A percentile compares a stretch with the other conserved stretches of the same genome.
phyloP scores from a whole-genome alignment of 371 early-diverging fungal genomes.

The Entomophthora muscae region DNA sequence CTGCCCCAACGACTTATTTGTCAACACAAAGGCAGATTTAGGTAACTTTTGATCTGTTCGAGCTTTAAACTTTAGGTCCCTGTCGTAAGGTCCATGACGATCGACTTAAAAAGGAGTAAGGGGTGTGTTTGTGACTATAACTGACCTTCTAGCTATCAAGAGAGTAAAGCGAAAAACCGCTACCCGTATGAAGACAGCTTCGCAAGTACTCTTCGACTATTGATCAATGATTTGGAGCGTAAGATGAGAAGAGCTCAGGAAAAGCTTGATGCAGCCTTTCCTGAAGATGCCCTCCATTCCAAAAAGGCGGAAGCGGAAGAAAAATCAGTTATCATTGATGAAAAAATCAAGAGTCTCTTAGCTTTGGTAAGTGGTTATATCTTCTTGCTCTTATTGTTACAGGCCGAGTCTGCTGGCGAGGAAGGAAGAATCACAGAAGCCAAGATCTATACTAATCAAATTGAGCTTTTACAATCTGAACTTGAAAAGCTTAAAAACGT shows the following conservation, averaged over 20 bases:
- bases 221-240: slow-evolving; percentile 53
- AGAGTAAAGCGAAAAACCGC: slow-evolving; percentile 35
- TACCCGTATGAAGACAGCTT: slow-evolving; percentile 63
- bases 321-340: slow-evolving; percentile 62
- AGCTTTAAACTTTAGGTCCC: slow-evolving; percentile 20
- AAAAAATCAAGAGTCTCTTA: slow-evolving; percentile 52
- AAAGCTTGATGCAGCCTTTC: slow-evolving; percentile 29
- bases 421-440: slow-evolving; percentile 68
- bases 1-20: slow-evolving; percentile 70
- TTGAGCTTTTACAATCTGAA: slow-evolving; percentile 45
- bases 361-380: slow-evolving; percentile 23
- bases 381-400: not conserved
- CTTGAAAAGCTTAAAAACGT: slow-evolving; percentile 37
- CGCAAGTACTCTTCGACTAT: slow-evolving; percentile 43
- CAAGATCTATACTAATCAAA: slow-evolving; percentile 31
- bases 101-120: slow-evolving; percentile 43
- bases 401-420: slow-evolving; percentile 56
- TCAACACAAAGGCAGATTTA: slow-evolving; percentile 74
- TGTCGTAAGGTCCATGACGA: slow-evolving; percentile 72
- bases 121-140: no score
- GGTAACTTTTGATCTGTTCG: slow-evolving; percentile 21
- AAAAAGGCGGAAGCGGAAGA: slow-evolving; percentile 64
- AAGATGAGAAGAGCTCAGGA: slow-evolving; percentile 56
- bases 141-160: slow-evolving; percentile 38
- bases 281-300: not conserved